Conservation (phyloP, 140 eudicot species). For the Bidens hawaiensis region DNA sequence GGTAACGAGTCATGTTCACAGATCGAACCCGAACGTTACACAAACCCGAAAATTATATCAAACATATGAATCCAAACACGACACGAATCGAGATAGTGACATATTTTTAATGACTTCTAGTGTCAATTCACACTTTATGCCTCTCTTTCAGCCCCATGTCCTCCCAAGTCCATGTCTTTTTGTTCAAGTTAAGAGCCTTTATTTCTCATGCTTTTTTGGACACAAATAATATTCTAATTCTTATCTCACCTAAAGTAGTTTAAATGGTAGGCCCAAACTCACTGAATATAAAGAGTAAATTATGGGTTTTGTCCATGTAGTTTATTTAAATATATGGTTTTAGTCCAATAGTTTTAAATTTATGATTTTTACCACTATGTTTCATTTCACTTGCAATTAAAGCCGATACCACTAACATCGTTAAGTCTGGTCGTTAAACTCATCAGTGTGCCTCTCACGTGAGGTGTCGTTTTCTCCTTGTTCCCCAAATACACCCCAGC, state of each 20-base stretch:
- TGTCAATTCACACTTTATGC: constrained; percentile 6
- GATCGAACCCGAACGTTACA: background rate
- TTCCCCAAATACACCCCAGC: no score
- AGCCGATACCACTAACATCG: no score
- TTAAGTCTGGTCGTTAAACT: no score
- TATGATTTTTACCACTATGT: no score
- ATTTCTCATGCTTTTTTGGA: background rate
- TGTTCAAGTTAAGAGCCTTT: constrained; percentile 9
- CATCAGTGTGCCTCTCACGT: no score
- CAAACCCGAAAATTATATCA: background rate
- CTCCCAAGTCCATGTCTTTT: background rate
- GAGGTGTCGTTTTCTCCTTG: no score
- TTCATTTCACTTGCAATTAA: no score
- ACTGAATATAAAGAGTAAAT: no score
- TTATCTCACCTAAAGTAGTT: background rate
- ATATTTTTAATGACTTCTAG: background rate
- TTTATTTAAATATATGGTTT: no score
- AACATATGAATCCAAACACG: background rate
- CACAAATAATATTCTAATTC: background rate
- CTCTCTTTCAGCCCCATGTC: constrained; percentile 1
- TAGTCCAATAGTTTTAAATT: no score
- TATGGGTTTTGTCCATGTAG: no score
- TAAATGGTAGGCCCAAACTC: constrained; percentile 16
- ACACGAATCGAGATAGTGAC: background rate
- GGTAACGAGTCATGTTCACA: background rate